phyloP scores from a whole-genome alignment of 352 stramenopile genomes.

The Globisporangium recalcitrans region DNA sequence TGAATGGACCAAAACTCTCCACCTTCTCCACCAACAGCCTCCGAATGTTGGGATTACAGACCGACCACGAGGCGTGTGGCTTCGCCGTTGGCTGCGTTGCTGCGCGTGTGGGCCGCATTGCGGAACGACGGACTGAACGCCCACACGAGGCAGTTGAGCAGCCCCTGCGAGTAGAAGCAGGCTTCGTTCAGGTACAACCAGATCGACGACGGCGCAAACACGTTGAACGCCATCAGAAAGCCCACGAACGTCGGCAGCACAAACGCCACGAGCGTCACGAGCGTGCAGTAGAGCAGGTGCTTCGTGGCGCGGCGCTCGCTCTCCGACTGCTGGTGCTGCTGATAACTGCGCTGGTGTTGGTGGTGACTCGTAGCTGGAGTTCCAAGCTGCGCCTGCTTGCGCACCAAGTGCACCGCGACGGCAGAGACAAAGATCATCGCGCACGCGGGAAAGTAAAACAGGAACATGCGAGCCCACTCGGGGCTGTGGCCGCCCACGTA shows the following conservation, averaged over 20 bases:
- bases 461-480: constrained; percentile 42
- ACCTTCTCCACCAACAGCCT: background rate
- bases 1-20: background rate
- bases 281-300: constrained; percentile 43
- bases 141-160: constrained; percentile 54
- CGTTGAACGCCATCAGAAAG: constrained; percentile 27
- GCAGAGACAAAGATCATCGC: constrained; percentile 32
- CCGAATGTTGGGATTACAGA: background rate
- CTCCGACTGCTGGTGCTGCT: constrained; percentile 18
- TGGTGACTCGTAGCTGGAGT: background rate
- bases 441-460: constrained; percentile 56
- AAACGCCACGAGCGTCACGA: constrained; percentile 34
- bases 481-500: constrained; percentile 44
- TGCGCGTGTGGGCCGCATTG: constrained; percentile 28
- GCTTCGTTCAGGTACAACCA: constrained; percentile 53
- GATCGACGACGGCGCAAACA: constrained; percentile 32
- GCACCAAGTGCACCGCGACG: constrained; percentile 29
- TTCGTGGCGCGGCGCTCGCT: constrained; percentile 36
- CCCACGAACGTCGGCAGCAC: constrained; percentile 44
- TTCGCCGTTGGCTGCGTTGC: constrained; percentile 8
- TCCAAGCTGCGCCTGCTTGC: constrained; percentile 5
- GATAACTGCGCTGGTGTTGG: background rate
- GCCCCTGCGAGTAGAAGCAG: constrained; percentile 60
- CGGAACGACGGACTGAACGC: constrained; percentile 54
- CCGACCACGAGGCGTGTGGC: constrained; percentile 1